phyloP scores from a whole-genome alignment of 352 stramenopile genomes.

The Pythium aphanidermatum region DNA sequence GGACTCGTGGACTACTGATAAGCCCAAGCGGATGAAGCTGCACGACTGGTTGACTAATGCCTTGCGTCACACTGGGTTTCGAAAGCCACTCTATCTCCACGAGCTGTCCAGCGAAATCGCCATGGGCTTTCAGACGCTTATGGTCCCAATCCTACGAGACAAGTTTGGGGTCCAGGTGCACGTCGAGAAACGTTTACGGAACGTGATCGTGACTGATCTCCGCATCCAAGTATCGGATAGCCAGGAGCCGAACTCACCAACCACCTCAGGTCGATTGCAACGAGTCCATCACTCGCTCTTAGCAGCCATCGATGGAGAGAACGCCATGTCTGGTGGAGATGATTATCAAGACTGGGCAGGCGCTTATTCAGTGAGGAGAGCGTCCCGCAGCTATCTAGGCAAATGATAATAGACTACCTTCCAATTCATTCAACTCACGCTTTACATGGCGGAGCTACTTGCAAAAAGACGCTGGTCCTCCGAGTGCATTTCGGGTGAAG shows the following conservation, averaged over 20 bases:
- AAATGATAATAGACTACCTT: conserved; percentile 24
- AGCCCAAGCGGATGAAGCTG: conserved; percentile 61
- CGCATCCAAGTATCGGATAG: conserved; percentile 32
- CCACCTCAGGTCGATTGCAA: conserved; percentile 34
- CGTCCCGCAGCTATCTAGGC: conserved; percentile 18
- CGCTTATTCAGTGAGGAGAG: conserved; percentile 8
- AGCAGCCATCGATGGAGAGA: conserved; percentile 44
- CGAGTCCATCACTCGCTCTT: conserved; percentile 48
- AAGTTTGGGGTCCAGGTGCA: conserved; percentile 51
- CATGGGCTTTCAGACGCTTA: conserved; percentile 48
- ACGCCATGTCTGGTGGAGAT: conserved; percentile 12
- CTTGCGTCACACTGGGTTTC: conserved; percentile 46
- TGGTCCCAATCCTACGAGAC: conserved; percentile 51
- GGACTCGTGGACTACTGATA: conserved; percentile 64
- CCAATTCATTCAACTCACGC: neutral
- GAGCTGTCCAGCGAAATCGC: conserved; percentile 59
- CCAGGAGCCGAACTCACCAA: conserved; percentile 11
- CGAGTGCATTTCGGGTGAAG: conserved; percentile 29
- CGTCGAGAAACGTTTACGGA: conserved; percentile 52
- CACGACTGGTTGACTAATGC: conserved; percentile 71
- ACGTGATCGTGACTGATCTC: conserved; percentile 59
- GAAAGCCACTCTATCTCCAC: conserved; percentile 45
- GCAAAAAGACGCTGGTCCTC: conserved; percentile 51
- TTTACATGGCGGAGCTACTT: conserved; percentile 5
- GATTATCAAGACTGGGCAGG: conserved; percentile 36